A percentile compares a stretch with the other conserved stretches of the same genome.
Conservation (phyloP, 2,329 filamentous ascomycete species). For the Penicillium crustosum region DNA sequence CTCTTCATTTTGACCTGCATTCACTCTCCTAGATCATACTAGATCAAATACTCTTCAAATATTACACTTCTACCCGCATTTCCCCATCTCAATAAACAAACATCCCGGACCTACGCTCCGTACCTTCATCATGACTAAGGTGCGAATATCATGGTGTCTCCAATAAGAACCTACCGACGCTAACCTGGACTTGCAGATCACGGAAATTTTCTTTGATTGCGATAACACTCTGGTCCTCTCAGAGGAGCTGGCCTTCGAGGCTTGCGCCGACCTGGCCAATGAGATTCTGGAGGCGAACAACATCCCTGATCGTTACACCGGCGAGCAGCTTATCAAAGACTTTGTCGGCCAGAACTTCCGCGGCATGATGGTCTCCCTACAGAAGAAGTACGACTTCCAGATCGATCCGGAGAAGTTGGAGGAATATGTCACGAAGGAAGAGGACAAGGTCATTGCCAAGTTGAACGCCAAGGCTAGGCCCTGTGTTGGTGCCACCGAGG, state of each 20-base stretch:
- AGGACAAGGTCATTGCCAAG: conserved; percentile 80
- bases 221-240: conserved; percentile 93
- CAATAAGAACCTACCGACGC: conserved; percentile 8
- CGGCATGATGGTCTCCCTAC: conserved; percentile 78
- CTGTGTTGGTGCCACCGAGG: conserved; percentile 66
- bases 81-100: conserved; percentile 4
- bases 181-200: conserved; percentile 54
- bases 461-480: conserved; percentile 66
- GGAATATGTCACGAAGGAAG: conserved; percentile 71
- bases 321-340: conserved; percentile 74
- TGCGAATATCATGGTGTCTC: conserved; percentile 18
- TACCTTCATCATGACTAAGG: conserved; percentile 36
- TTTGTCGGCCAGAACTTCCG: conserved; percentile 95
- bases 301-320: conserved; percentile 70
- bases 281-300: conserved; percentile 70
- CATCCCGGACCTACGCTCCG: conserved; percentile 5
- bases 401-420: conserved; percentile 69
- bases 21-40: not conserved
- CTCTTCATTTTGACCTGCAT: not conserved
- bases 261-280: conserved; percentile 86
- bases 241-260: conserved; percentile 87
- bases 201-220: conserved; percentile 69
- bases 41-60: not conserved
- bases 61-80: not conserved
- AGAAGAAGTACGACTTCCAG: conserved; percentile 72